Evolutionary conservation across 495 filamentous ascomycete genomes (phyloP).

Genomic region (Mytilinidion resinicola): DNA sequence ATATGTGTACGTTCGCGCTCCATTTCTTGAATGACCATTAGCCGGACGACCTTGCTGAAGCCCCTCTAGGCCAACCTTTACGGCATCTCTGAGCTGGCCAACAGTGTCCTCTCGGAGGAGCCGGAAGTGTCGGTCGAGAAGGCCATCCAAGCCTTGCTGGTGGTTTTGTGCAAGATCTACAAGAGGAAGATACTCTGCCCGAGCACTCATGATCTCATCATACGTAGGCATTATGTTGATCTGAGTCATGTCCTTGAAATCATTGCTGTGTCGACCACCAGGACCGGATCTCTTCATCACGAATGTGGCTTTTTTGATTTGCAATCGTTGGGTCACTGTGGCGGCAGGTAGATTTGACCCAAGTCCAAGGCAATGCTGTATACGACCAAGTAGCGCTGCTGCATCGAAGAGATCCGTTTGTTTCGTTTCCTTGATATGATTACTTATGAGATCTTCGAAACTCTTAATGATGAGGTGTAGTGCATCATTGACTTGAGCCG

Average conservation of each 20-base stretch:
- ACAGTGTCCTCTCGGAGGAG: slow-evolving; percentile 61
- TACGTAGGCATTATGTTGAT: slow-evolving; percentile 59
- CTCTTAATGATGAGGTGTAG: slow-evolving; percentile 30
- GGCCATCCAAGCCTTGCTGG: slow-evolving; percentile 49
- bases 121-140: slow-evolving; percentile 68
- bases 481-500: slow-evolving; percentile 29
- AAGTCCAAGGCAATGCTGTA: background rate
- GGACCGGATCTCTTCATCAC: slow-evolving; percentile 45
- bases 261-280: slow-evolving; percentile 62
- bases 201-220: slow-evolving; percentile 51
- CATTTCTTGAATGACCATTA: too few relatives aligned
- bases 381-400: background rate
- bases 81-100: slow-evolving; percentile 55
- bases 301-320: slow-evolving; percentile 46
- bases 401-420: background rate
- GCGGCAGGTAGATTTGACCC: background rate
- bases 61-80: slow-evolving; percentile 20
- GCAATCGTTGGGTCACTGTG: slow-evolving; percentile 20
- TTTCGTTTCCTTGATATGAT: slow-evolving; percentile 29
- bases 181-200: slow-evolving; percentile 55
- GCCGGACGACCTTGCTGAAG: too few relatives aligned
- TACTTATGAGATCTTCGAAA: slow-evolving; percentile 27
- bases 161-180: slow-evolving; percentile 50
- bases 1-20: too few relatives aligned
- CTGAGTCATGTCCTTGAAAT: slow-evolving; percentile 51